Percentiles rank a stretch among this genome's conserved stretches.
These are phyloP conservation scores for Silene latifolia DNA, from an alignment of 148 eudicot genomes.

Conservation along the genomic window DNA sequence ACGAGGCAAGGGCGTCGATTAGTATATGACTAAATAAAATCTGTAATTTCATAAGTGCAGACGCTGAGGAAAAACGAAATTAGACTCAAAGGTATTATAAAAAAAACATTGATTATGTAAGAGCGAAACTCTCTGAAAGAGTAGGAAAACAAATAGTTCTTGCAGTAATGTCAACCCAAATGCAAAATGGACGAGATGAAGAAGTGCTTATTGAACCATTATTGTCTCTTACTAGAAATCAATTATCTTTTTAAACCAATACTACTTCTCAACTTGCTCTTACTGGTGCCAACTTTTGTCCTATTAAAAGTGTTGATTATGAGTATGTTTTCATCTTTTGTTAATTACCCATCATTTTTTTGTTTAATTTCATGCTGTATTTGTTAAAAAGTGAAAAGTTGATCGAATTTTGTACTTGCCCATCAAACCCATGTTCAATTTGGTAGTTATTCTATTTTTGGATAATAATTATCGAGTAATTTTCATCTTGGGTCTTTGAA, in stretches of 20 bases:
- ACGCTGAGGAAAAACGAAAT: too few species aligned
- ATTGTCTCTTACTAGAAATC: conserved; percentile 19
- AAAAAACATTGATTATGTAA: too few species aligned
- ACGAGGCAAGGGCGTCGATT: too few species aligned
- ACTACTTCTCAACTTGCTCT: conserved; percentile 71
- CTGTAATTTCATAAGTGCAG: too few species aligned
- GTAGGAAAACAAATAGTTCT: too few species aligned
- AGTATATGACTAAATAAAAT: too few species aligned
- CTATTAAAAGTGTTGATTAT: conserved; percentile 80
- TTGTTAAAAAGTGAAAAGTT: neutral
- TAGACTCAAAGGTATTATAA: too few species aligned
- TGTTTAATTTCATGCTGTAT: neutral
- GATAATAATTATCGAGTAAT: neutral
- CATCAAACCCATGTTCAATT: neutral
- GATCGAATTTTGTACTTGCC: neutral
- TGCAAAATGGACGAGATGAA: conserved; percentile 37
- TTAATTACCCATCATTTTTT: neutral
- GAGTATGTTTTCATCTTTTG: conserved; percentile 38
- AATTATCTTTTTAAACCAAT: conserved; percentile 36
- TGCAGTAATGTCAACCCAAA: conserved; percentile 15
- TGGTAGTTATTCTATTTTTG: neutral
- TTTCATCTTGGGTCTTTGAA: neutral
- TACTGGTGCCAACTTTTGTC: conserved; percentile 69
- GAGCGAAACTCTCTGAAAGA: too few species aligned
- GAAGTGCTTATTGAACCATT: conserved; percentile 25